These are phyloP conservation scores for Conidiobolus incongruus DNA, from an alignment of 371 early-diverging fungal genomes.

Conservation along the genomic window DNA sequence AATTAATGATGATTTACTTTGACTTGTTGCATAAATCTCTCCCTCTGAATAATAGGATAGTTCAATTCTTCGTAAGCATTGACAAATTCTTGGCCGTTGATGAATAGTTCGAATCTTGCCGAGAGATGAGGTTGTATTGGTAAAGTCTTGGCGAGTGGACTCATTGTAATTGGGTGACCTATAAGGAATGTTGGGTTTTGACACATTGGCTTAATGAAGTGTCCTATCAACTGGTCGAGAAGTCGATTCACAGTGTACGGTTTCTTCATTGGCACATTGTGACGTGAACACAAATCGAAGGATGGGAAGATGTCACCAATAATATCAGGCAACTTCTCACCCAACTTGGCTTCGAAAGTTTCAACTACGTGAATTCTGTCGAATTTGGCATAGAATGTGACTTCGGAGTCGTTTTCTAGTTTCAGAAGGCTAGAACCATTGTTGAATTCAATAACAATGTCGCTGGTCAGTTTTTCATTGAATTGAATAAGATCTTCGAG, in stretches of 20 bases:
- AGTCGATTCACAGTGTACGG: conserved; percentile 66
- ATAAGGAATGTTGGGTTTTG: conserved; percentile 81
- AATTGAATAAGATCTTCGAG: conserved; percentile 56
- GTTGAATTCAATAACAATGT: conserved; percentile 51
- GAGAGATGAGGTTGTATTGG: conserved; percentile 3
- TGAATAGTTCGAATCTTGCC: conserved; percentile 87
- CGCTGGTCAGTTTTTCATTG: conserved; percentile 61
- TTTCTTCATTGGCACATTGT: conserved; percentile 22
- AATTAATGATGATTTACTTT: conserved; percentile 6
- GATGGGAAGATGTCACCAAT: conserved; percentile 15
- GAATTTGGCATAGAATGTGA: conserved; percentile 64
- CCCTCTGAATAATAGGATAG: conserved; percentile 89
- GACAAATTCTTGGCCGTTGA: conserved; percentile 77
- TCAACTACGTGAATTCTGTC: conserved; percentile 54
- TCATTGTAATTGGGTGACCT: conserved; percentile 79
- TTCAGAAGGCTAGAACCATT: conserved; percentile 52
- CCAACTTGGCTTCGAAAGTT: conserved; percentile 12
- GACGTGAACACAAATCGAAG: conserved; percentile 7
- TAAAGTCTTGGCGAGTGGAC: conserved; percentile 69
- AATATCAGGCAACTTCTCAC: conserved; percentile 7
- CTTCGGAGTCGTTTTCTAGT: conserved; percentile 11
- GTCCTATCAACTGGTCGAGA: conserved; percentile 78
- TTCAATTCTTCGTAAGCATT: conserved; percentile 99
- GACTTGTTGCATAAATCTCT: conserved; percentile 35
- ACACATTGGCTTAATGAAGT: conserved; percentile 78